These are phyloP conservation scores for Epichloe typhina DNA, from an alignment of 2,329 filamentous ascomycete genomes.

Conservation along the genomic window DNA sequence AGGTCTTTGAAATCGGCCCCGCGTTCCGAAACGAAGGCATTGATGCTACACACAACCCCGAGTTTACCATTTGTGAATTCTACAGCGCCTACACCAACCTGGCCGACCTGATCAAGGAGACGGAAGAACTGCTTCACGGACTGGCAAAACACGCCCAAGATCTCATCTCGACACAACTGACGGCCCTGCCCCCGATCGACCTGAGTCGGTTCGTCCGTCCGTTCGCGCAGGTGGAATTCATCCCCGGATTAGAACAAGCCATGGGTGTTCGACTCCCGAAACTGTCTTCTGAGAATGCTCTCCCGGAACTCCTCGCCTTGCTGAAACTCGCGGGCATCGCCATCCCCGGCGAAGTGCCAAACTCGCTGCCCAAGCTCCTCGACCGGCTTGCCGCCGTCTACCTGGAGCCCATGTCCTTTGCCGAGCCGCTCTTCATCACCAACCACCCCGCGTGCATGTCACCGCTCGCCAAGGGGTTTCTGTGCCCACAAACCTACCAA, in stretches of 20 bases:
- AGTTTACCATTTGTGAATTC: constrained; percentile 96
- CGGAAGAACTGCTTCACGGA: constrained; percentile 54
- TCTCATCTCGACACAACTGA: constrained; percentile 31
- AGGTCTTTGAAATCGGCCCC: constrained; percentile 84
- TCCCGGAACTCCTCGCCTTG: constrained; percentile 39
- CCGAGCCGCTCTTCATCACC: constrained; percentile 67
- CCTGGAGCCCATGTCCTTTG: constrained; percentile 62
- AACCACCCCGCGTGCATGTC: constrained; percentile 86
- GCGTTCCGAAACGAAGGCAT: constrained; percentile 89
- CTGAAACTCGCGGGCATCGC: constrained; percentile 46
- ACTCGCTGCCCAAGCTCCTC: constrained; percentile 55
- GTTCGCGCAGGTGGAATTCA: constrained; percentile 64
- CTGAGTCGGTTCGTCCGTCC: constrained; percentile 35
- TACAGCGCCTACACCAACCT: constrained; percentile 78
- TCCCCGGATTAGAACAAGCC: constrained; percentile 60
- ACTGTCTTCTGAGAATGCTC: constrained; percentile 40
- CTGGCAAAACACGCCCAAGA: constrained; percentile 39
- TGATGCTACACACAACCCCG: constrained; percentile 86
- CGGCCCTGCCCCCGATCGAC: constrained; percentile 34
- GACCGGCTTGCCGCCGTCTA: constrained; percentile 66
- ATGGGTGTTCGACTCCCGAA: constrained; percentile 55
- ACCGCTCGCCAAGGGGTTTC: constrained; percentile 78
- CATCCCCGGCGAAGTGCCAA: constrained; percentile 49
- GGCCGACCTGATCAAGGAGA: constrained; percentile 59
- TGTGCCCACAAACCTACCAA: constrained; percentile 55